These are phyloP conservation scores for Copromyces sp. DNA, from an alignment of 495 filamentous ascomycete genomes.

Conservation along the genomic window DNA sequence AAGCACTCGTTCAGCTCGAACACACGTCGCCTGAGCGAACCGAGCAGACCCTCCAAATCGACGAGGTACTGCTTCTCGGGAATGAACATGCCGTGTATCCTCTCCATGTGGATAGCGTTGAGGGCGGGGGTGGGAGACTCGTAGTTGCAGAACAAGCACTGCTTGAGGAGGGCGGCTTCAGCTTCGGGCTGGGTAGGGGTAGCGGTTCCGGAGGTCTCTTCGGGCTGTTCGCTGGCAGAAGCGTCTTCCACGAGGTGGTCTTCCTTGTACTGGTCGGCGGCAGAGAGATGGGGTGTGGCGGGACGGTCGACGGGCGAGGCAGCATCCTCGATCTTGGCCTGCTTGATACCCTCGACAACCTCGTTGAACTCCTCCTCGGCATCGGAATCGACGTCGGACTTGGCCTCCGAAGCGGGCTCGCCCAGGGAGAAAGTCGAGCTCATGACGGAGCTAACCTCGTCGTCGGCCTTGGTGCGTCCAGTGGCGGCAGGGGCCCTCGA, in stretches of 20 bases:
- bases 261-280: slow-evolving; percentile 31
- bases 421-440: slow-evolving; percentile 88
- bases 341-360: slow-evolving; percentile 68
- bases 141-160: slow-evolving; percentile 87
- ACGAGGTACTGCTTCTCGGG: slow-evolving; percentile 76
- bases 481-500: slow-evolving; percentile 10
- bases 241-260: slow-evolving; percentile 25
- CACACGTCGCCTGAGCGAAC: slow-evolving; percentile 62
- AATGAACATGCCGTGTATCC: slow-evolving; percentile 91
- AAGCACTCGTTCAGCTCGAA: slow-evolving; percentile 65
- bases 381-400: slow-evolving; percentile 43
- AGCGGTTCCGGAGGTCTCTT: slow-evolving; percentile 1
- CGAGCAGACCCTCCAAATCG: slow-evolving; percentile 69
- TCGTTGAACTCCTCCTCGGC: slow-evolving; percentile 67
- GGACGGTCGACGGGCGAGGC: slow-evolving; percentile 45
- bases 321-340: slow-evolving; percentile 55
- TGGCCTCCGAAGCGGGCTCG: slow-evolving; percentile 53
- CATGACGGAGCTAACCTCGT: slow-evolving; percentile 76
- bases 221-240: slow-evolving; percentile 27
- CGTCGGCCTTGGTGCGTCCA: slow-evolving; percentile 30
- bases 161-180: slow-evolving; percentile 39
- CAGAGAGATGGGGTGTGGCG: slow-evolving; percentile 46
- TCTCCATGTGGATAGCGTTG: slow-evolving; percentile 81
- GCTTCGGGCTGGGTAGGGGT: slow-evolving; percentile 14
- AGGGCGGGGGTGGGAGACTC: slow-evolving; percentile 58